Base-by-base conservation (phyloP, 2,329 filamentous ascomycete genomes). In the Colletotrichum simmondsii region DNA sequence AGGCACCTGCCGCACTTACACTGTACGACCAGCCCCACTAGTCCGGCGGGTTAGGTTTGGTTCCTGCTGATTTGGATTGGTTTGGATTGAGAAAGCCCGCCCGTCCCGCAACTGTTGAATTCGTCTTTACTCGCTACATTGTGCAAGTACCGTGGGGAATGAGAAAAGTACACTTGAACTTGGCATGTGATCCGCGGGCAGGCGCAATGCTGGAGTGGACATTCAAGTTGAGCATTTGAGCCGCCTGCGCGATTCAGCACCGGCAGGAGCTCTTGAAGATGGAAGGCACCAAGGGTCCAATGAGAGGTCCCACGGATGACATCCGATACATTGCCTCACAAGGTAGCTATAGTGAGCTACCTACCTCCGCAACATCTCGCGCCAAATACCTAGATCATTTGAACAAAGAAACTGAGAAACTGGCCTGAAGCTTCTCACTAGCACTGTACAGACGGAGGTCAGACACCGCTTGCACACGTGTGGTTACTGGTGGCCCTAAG, bases 61-160 rank as follows among this genome's bases (percentile, higher is more conserved):
- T 49, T 49, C 37, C 37, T 42, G 16, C 37, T 42, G 42, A 22
- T 49, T 49, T n/a, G 42, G 42, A n/a, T 49, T 49, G 42, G 42
- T 65, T 58, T 71, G 32, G 35, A 49, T 28, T 22, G 70, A 28
- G 30, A 70, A 65, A 60, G 59, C 66, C 70, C 56, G 66, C 66
- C 60, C 32, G 61, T 72, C 60, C 71, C 66, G 56, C 66, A 24
- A 22, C 32, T 28, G 54, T 68, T 60, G 65, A 61, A 70, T 61
- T 61, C 56, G 24, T 32, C 28, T 42, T 16, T 42, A 22, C 22
- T 64, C 46, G 19, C 37, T 56, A 52, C 24, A 28, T 54, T 26
- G 30, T 37, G 22, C 28, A 54, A 28, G 52, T 42, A 46, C 32
- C 58, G 53, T 64, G 46, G 61, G 28, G 26, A 32, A 62, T 26